Percentiles rank a stretch among this genome's conserved stretches.
Conservation (phyloP, 805 yeast species). For the Barnettozyma californica region DNA sequence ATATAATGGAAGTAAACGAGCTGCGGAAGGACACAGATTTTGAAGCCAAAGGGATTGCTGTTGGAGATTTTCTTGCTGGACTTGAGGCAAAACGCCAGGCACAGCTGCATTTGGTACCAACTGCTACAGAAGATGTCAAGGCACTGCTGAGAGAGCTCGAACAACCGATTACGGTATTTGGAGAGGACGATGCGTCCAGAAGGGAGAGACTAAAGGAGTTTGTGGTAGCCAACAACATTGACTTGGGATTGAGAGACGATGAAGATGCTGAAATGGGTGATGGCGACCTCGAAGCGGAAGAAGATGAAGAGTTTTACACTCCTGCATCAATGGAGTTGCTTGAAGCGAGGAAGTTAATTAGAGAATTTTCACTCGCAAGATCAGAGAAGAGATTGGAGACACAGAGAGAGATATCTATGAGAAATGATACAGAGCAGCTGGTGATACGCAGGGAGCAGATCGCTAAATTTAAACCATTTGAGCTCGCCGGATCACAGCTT, state of each 20-base stretch:
- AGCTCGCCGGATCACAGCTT: conserved; percentile 62
- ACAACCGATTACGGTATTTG: conserved; percentile 51
- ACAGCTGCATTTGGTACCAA: conserved; percentile 43
- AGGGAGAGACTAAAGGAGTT: conserved; percentile 52
- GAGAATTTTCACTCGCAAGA: conserved; percentile 43
- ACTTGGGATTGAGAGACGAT: conserved; percentile 19
- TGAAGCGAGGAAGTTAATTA: conserved; percentile 45
- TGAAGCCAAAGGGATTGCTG: conserved; percentile 22
- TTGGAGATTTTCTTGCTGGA: conserved; percentile 23
- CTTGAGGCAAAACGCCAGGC: conserved; percentile 26
- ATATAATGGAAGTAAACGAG: conserved; percentile 13
- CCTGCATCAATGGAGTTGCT: conserved; percentile 60
- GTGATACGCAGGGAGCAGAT: conserved; percentile 41
- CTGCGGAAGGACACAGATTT: conserved; percentile 23
- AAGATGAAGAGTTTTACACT: conserved; percentile 79
- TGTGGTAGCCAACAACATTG: conserved; percentile 30
- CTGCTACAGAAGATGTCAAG: conserved; percentile 61
- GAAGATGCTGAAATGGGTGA: conserved; percentile 15
- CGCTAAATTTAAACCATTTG: conserved; percentile 29
- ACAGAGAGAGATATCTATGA: conserved; percentile 28
- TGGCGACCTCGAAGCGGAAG: conserved; percentile 40
- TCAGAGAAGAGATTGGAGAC: conserved; percentile 38
- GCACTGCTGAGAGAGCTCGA: conserved; percentile 40
- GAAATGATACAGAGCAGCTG: conserved; percentile 39
- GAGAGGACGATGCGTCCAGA: conserved; percentile 58